Evolutionary conservation across 768 basidiomycete genomes (phyloP).

Genomic region (Panellus pusillus): DNA sequence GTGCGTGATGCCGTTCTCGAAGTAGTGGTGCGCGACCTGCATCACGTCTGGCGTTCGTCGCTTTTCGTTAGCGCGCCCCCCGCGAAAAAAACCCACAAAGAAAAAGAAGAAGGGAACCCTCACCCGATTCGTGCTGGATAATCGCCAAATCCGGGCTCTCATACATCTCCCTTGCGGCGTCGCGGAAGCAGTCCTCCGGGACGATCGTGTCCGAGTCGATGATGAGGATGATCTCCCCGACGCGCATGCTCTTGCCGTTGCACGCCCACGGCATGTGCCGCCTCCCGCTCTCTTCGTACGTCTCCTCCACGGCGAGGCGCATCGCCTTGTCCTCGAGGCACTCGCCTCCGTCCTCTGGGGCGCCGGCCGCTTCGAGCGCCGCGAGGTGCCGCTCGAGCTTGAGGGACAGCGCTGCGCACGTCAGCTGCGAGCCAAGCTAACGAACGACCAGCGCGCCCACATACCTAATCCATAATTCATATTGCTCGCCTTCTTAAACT

Average conservation of each 20-base stretch:
- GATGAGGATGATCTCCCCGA: conserved; percentile 78
- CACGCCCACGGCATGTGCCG: conserved; percentile 69
- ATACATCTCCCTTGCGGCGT: conserved; percentile 83
- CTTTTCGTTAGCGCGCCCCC: not conserved
- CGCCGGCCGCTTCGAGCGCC: conserved; percentile 43
- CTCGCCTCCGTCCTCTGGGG: conserved; percentile 44
- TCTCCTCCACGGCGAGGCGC: conserved; percentile 70
- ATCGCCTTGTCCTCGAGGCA: conserved; percentile 71
- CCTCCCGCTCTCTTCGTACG: conserved; percentile 55
- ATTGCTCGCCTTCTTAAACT: conserved; percentile 83
- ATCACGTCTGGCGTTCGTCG: conserved; percentile 57
- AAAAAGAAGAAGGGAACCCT: conserved; percentile 3
- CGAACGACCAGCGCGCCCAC: not conserved
- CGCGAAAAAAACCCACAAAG: too few species aligned
- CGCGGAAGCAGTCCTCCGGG: conserved; percentile 86
- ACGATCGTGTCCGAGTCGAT: conserved; percentile 80
- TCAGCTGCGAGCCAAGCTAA: not conserved
- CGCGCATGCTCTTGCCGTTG: conserved; percentile 72
- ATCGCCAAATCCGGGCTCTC: conserved; percentile 81
- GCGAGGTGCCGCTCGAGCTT: conserved; percentile 56
- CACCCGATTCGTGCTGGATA: conserved; percentile 84
- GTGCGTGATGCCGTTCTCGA: conserved; percentile 87
- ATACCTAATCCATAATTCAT: conserved; percentile 74
- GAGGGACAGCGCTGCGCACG: conserved; percentile 50
- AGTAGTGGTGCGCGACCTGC: conserved; percentile 87